Evolutionary conservation across 306 rosid genomes (phyloP), one percentile per base, ranked within the genome.

Genomic region (Adenanthera pavonina): DNA sequence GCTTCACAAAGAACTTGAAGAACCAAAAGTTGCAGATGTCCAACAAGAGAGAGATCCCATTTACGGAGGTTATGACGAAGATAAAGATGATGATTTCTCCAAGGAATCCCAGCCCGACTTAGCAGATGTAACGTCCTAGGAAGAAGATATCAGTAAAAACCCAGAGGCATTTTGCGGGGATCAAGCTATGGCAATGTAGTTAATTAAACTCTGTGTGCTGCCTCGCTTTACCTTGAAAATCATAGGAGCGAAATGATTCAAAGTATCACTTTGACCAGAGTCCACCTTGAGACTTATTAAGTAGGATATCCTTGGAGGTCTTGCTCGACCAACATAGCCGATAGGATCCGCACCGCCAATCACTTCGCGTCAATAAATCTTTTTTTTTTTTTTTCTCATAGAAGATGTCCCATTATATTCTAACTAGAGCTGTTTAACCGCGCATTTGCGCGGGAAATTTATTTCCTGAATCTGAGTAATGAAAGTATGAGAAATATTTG

Each of bases 81-180:
- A 81, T 17, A 62, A 33, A 11, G 25, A 76, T 4, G 83, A 78
- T 10, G 78, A 75, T 16, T 60, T 78, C 80, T 6, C 49, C 8
- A 80, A 76, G 40, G 85, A 87, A 35, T 54, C 87, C 12, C 86
- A 69, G 5, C 56, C 81, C 3, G 74, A 64, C 25, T 78, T 48
- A 69, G 85, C 81, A 74, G 89, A 25, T 25, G 69, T 44, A 46
- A 51, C 67, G 64, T 59, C 16, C 60, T 80, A 48, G 65, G 40
- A 72, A 53, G 54, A 38, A 20, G 44, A 66, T 80, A 13, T 51
- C 17, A 12, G 38, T 65, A 41, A 33, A 41, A 33, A 25, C 38
- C 20, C 43, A 5, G 49, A 38, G 35, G 11, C 43, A 52, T 4
- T 44, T 44, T 13, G 25, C n/a, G 8, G 34, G 56, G 38, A 44